Evolutionary conservation across 1,139 yeast species (phyloP), one percentile per base, ranked within the genome.

Genomic region (Hemisphaericaspora xylanilytica): DNA sequence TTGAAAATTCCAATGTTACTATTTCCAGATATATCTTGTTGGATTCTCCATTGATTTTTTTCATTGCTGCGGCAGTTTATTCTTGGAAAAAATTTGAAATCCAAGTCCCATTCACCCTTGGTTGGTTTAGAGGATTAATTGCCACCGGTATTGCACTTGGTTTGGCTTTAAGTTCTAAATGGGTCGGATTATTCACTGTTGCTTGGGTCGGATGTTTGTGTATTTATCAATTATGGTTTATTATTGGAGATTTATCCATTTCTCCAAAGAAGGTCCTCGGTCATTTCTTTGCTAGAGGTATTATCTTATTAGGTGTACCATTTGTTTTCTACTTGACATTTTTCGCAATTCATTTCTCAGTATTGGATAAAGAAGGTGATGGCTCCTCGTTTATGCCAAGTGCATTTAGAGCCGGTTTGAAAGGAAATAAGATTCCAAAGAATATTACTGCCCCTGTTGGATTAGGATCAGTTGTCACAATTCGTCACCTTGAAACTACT

Each of bases 161-260:
- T 36, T 78, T 94, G 42, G 92, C 97, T 3, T 71, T 85, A 25
- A 80, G 90, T 32, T 82, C 96, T 33, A 94, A 94, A 63, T 92
- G 98, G 97, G 97, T 92, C 35, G 99, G 98, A 39, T 68, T 92
- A 35, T 92, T 92, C 71, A 92, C 98, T 28, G 64, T 90, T 49
- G 89, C 86, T 7, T 94, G 98, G 97, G 78, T 87, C 45, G 98
- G 98, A 35, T 38, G 75, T 5, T 61, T 80, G 46, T 88, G 95
- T 50, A 59, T 81, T 15, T 75, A 80, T 65, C 94, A 87, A 57
- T 63, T 92, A 52, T 90, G 97, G 97, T 79, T 87, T 59, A 64
- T 85, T 45, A 65, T 89, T 56, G 98, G 97, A 49, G 98, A 94
- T 63, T 75, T 90, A 56, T 57, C 75, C 2, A 75, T 87, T n/a